phyloP scores from a whole-genome alignment of 1,284 basidiomycete species.

The Coniferiporia weirii region DNA sequence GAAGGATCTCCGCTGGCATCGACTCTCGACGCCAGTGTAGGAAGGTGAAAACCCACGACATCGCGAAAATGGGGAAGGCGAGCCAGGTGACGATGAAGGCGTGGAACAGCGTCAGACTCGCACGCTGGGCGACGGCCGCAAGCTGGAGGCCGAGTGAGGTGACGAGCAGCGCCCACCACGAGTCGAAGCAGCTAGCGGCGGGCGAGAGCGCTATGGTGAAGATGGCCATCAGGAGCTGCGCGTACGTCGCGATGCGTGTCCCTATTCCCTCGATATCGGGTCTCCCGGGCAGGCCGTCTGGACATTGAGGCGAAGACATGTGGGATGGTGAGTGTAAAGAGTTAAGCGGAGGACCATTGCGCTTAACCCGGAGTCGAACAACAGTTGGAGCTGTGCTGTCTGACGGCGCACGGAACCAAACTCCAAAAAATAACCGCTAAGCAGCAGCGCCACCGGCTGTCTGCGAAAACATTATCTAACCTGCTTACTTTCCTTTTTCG shows the following conservation, averaged over 20 bases:
- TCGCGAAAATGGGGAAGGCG: slow-evolving; percentile 16
- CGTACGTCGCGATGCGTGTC: slow-evolving; percentile 17
- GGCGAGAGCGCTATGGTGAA: slow-evolving; percentile 17
- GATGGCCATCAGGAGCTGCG: slow-evolving; percentile 15
- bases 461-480: too few species aligned
- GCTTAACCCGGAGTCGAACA: neutral
- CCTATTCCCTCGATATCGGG: slow-evolving; percentile 19
- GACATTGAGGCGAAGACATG: slow-evolving; percentile 1
- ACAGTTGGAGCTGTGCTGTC: neutral
- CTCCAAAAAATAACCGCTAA: too few species aligned
- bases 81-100: slow-evolving; percentile 13
- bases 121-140: slow-evolving; percentile 16
- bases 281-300: slow-evolving; percentile 10
- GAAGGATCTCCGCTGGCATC: slow-evolving; percentile 16
- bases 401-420: too few species aligned
- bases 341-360: neutral
- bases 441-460: too few species aligned
- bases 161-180: slow-evolving; percentile 18
- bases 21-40: slow-evolving; percentile 11
- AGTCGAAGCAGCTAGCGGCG: slow-evolving; percentile 14
- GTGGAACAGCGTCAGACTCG: slow-evolving; percentile 13
- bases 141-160: slow-evolving; percentile 18
- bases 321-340: neutral
- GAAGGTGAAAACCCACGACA: slow-evolving; percentile 18
- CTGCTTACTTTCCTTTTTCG: too few species aligned